These are phyloP conservation scores for Phragmites australis DNA, from an alignment of 176 grass and related monocot genomes.

Conservation along the genomic window DNA sequence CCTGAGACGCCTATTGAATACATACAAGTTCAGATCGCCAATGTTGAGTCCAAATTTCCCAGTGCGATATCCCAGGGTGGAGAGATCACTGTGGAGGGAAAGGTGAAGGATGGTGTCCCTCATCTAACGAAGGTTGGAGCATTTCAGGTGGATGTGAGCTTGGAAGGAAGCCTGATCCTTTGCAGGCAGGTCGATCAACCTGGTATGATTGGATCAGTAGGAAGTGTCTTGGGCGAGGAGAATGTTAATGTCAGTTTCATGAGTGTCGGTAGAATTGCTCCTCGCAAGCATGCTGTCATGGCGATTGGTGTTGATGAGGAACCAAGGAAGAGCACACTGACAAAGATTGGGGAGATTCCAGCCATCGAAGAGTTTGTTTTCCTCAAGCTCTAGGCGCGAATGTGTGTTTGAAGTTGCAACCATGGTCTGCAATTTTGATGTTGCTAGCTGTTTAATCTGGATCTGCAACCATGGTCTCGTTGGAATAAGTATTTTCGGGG, in stretches of 20 bases:
- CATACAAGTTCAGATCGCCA: slow-evolving; percentile 74
- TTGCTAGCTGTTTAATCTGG: slow-evolving; percentile 41
- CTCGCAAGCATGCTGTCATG: slow-evolving; percentile 78
- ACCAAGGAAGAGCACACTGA: slow-evolving; percentile 57
- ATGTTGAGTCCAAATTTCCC: slow-evolving; percentile 76
- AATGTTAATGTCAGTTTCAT: slow-evolving; percentile 95
- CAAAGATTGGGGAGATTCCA: slow-evolving; percentile 72
- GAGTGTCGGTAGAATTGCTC: slow-evolving; percentile 73
- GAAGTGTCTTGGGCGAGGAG: slow-evolving; percentile 67
- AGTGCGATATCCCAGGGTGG: slow-evolving; percentile 61
- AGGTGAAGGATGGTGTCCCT: slow-evolving; percentile 73
- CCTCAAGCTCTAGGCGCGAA: slow-evolving; percentile 65
- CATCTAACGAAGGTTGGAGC: slow-evolving; percentile 79
- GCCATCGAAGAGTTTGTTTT: slow-evolving; percentile 90
- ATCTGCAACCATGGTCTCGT: slow-evolving; percentile 27
- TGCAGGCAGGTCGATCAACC: slow-evolving; percentile 88
- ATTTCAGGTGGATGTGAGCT: slow-evolving; percentile 76
- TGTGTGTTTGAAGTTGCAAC: slow-evolving; percentile 29
- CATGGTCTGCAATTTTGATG: slow-evolving; percentile 53
- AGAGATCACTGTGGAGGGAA: slow-evolving; percentile 65
- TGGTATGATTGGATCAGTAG: slow-evolving; percentile 78
- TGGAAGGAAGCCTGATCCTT: slow-evolving; percentile 88
- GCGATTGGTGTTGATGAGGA: slow-evolving; percentile 80
- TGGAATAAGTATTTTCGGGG: slow-evolving; percentile 37
- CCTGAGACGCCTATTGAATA: slow-evolving; percentile 71